phyloP scores from a whole-genome alignment of 352 stramenopile species.

The Globisporangium irregulare region DNA sequence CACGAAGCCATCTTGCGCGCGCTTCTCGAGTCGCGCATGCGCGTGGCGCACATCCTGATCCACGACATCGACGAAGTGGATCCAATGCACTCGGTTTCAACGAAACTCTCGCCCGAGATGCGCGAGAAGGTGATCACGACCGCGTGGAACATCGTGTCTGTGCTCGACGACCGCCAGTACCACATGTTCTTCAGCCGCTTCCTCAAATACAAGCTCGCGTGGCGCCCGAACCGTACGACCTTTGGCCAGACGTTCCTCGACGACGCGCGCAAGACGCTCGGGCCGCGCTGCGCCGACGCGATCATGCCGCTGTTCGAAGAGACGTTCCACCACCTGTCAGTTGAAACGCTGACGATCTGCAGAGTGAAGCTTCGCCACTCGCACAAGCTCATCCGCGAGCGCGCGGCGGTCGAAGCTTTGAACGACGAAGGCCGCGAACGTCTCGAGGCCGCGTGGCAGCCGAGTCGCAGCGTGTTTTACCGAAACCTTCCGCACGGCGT shows the following conservation, averaged over 20 bases:
- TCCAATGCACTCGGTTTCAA: constrained; percentile 49
- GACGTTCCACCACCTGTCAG: constrained; percentile 71
- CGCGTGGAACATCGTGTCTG: constrained; percentile 83
- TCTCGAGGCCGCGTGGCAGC: constrained; percentile 44
- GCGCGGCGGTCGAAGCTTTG: constrained; percentile 41
- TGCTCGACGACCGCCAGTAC: constrained; percentile 82
- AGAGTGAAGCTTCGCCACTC: constrained; percentile 75
- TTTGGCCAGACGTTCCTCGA: constrained; percentile 80
- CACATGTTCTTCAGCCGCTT: constrained; percentile 87
- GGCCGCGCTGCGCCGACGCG: constrained; percentile 42
- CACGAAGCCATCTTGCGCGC: constrained; percentile 77
- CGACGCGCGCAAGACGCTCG: constrained; percentile 67
- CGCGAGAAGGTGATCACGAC: constrained; percentile 79
- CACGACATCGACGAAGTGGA: constrained; percentile 78
- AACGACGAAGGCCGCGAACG: constrained; percentile 36
- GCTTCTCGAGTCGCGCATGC: constrained; percentile 81
- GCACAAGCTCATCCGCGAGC: constrained; percentile 56
- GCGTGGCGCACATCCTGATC: constrained; percentile 80
- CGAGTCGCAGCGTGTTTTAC: constrained; percentile 71
- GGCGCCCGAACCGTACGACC: constrained; percentile 69
- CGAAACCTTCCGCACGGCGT: constrained; percentile 68
- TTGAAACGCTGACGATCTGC: constrained; percentile 86
- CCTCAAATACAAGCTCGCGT: constrained; percentile 86
- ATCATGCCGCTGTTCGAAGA: constrained; percentile 84
- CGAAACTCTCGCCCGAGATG: constrained; percentile 54